phyloP scores from a whole-genome alignment of 2,329 filamentous ascomycete species.

The Rutstroemia sp. region DNA sequence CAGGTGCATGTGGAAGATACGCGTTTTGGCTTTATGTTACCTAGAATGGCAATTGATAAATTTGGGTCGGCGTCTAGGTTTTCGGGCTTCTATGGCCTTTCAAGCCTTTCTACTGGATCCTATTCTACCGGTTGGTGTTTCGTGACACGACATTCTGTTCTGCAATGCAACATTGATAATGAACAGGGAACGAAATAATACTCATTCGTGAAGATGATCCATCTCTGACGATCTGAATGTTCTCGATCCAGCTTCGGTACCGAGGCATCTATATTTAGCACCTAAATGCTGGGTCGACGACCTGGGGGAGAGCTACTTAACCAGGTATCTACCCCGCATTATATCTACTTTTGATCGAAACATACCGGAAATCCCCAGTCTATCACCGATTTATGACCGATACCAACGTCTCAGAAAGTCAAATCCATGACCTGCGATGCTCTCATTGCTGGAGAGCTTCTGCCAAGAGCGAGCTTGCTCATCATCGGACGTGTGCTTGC shows the following conservation, averaged over 20 bases:
- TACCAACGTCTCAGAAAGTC: background rate
- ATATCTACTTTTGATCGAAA: background rate
- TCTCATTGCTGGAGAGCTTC: background rate
- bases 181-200: background rate
- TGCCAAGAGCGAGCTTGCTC: background rate
- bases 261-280: background rate
- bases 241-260: background rate
- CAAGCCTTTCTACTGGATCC: no score
- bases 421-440: background rate
- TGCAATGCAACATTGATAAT: background rate
- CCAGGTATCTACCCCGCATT: background rate
- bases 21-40: no score
- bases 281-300: background rate
- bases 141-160: background rate
- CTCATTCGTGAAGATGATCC: background rate
- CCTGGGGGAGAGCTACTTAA: background rate
- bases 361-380: background rate
- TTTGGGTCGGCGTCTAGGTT: no score
- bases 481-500: background rate
- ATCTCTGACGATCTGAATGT: background rate
- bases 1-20: no score
- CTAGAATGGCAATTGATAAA: no score
- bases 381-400: constrained; percentile 4
- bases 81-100: no score
- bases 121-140: background rate